These are phyloP conservation scores for Fusarium nodosum DNA, from an alignment of 2,329 filamentous ascomycete species.

Conservation along the genomic window DNA sequence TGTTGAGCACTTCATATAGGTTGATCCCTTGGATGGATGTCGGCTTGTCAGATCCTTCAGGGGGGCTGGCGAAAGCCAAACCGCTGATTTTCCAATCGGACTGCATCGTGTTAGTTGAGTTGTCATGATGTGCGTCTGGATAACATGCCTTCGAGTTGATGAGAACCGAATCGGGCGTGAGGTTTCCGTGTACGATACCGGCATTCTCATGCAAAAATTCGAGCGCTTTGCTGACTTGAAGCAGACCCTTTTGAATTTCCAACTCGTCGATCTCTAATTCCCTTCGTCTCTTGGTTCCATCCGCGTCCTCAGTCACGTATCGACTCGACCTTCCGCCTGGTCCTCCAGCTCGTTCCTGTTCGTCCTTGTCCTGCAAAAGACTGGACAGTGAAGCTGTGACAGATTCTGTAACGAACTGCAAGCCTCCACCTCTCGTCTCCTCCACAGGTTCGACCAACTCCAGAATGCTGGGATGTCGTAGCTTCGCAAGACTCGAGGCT, in stretches of 20 bases:
- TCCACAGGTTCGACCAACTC: conserved; percentile 96
- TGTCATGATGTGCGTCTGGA: background rate
- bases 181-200: conserved; percentile 90
- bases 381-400: conserved; percentile 90
- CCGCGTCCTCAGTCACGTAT: conserved; percentile 83
- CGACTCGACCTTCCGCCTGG: conserved; percentile 79
- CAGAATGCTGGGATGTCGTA: conserved; percentile 91
- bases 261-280: conserved; percentile 96
- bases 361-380: conserved; percentile 88
- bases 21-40: conserved; percentile 84
- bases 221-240: conserved; percentile 93
- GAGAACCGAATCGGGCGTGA: conserved; percentile 93
- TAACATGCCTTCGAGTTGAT: conserved; percentile 86
- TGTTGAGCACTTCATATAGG: conserved; percentile 85
- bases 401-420: conserved; percentile 95
- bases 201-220: conserved; percentile 97
- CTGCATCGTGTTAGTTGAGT: conserved; percentile 60
- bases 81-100: conserved; percentile 99
- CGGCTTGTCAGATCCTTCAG: conserved; percentile 79
- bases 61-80: conserved; percentile 87
- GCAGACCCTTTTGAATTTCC: conserved; percentile 94
- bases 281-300: conserved; percentile 78
- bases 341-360: conserved; percentile 79
- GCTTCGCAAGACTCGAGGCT: conserved; percentile 85
- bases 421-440: conserved; percentile 88